Evolutionary conservation across 2,329 filamentous ascomycete species (phyloP).

Genomic region (Beauveria bassiana): DNA sequence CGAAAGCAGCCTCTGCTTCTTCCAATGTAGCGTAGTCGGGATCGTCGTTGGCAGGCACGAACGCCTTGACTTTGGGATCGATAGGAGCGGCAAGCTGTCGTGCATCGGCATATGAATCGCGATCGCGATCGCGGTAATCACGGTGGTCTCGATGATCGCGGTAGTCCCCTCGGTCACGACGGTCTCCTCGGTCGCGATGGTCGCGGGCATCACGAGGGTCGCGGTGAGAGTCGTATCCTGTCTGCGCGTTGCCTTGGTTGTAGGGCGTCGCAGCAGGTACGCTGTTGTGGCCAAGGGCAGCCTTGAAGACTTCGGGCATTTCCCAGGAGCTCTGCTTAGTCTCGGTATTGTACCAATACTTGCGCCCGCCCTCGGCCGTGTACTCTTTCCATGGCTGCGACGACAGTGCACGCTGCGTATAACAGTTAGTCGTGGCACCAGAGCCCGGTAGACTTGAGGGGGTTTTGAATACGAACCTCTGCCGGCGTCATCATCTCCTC

Average conservation of each 20-base stretch:
- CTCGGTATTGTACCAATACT: slow-evolving; percentile 94
- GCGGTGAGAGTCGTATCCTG: slow-evolving; percentile 34
- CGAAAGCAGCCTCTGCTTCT: slow-evolving; percentile 88
- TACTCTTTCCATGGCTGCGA: slow-evolving; percentile 92
- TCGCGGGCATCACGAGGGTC: slow-evolving; percentile 20
- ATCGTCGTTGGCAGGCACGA: slow-evolving; percentile 58
- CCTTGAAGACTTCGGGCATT: slow-evolving; percentile 79
- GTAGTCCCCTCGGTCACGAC: slow-evolving; percentile 14
- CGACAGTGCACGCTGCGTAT: slow-evolving; percentile 61
- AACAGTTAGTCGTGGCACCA: slow-evolving; percentile 13
- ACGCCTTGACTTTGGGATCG: slow-evolving; percentile 48
- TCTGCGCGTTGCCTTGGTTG: slow-evolving; percentile 35
- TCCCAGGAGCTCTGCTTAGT: slow-evolving; percentile 92
- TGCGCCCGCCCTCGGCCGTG: slow-evolving; percentile 73
- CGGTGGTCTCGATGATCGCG: slow-evolving; percentile 15
- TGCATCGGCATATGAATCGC: slow-evolving; percentile 40
- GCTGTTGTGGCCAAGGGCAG: slow-evolving; percentile 50
- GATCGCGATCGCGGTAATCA: slow-evolving; percentile 24
- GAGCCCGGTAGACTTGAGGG: background rate
- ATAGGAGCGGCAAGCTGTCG: slow-evolving; percentile 51
- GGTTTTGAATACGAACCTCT: slow-evolving; percentile 50
- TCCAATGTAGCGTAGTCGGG: slow-evolving; percentile 73
- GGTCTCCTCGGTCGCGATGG: slow-evolving; percentile 14
- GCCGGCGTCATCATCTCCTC: slow-evolving; percentile 76
- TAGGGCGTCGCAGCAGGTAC: slow-evolving; percentile 35